phyloP scores from a whole-genome alignment of 495 filamentous ascomycete genomes.

The Aspergillus saccharolyticus region DNA sequence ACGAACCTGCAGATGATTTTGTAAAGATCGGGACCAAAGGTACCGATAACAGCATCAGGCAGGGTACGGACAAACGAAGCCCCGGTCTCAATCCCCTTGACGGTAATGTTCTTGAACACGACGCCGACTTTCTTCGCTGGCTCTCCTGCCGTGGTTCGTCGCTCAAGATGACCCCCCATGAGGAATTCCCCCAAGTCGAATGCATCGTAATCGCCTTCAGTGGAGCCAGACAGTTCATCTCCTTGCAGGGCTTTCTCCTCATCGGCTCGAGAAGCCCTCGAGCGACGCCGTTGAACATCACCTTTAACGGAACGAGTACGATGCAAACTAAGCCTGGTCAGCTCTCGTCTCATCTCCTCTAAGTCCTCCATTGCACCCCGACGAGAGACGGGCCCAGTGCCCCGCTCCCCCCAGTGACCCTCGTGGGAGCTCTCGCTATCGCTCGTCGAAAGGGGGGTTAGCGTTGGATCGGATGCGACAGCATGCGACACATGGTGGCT shows the following conservation, averaged over 20 bases:
- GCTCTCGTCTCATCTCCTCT: conserved; percentile 60
- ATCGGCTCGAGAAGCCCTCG: conserved; percentile 21
- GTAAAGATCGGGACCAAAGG: conserved; percentile 81
- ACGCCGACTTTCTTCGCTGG: conserved; percentile 83
- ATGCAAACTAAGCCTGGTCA: conserved; percentile 55
- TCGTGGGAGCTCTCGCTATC: conserved; percentile 28
- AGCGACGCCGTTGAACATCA: conserved; percentile 21
- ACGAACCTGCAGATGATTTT: conserved; percentile 59
- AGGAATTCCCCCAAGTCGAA: conserved; percentile 74
- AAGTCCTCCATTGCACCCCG: conserved; percentile 65
- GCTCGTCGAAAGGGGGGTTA: conserved; percentile 16
- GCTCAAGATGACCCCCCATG: conserved; percentile 75
- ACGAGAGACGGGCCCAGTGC: conserved; percentile 60
- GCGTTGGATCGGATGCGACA: conserved; percentile 11
- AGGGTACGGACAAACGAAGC: conserved; percentile 68
- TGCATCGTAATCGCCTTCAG: conserved; percentile 45
- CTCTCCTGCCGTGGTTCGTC: conserved; percentile 57
- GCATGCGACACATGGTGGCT: not conserved
- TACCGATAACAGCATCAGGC: conserved; percentile 73
- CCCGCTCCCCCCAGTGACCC: conserved; percentile 74
- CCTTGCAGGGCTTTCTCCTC: conserved; percentile 34
- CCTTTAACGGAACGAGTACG: conserved; percentile 34
- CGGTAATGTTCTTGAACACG: conserved; percentile 72
- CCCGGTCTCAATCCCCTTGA: conserved; percentile 65
- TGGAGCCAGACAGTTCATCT: conserved; percentile 18